A percentile compares a stretch with the other conserved stretches of the same genome.
Evolutionary conservation across 2,329 filamentous ascomycete species (phyloP).

Genomic region (Stachybotrys echinatus): DNA sequence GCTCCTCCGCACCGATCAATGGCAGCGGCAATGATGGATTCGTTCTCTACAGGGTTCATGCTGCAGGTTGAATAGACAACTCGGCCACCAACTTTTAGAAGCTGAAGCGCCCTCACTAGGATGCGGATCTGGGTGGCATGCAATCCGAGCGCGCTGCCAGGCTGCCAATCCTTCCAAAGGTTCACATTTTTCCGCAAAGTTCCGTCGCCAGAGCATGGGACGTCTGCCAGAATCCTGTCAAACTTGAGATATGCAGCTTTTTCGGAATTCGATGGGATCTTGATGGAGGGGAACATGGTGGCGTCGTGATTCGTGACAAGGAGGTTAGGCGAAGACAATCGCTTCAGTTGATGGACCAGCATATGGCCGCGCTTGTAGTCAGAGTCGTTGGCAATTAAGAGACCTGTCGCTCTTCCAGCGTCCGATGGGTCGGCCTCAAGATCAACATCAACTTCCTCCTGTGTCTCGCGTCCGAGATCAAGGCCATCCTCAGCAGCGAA

Average conservation of each 20-base stretch:
- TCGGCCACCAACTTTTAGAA: constrained; percentile 90
- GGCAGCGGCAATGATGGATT: constrained; percentile 82
- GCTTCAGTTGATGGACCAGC: constrained; percentile 96
- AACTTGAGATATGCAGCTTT: constrained; percentile 82
- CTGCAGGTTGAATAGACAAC: constrained; percentile 98
- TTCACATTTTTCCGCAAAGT: constrained; percentile 89
- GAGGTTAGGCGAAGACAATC: constrained; percentile 90
- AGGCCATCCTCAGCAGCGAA: constrained; percentile 57
- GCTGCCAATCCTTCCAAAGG: constrained; percentile 93
- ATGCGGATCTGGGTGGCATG: constrained; percentile 86
- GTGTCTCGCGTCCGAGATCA: constrained; percentile 41
- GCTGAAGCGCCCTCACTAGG: constrained; percentile 83
- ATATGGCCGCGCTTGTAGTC: constrained; percentile 97
- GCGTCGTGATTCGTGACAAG: constrained; percentile 98
- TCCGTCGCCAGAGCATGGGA: constrained; percentile 94
- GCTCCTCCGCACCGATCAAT: constrained; percentile 85
- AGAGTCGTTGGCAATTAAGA: constrained; percentile 91
- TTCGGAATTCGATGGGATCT: constrained; percentile 59
- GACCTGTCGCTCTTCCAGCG: constrained; percentile 80
- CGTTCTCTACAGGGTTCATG: constrained; percentile 97
- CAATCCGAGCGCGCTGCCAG: constrained; percentile 79
- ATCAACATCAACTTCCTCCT: constrained; percentile 42
- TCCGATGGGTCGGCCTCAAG: constrained; percentile 61
- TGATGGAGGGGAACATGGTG: constrained; percentile 89
- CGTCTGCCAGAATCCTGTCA: constrained; percentile 91